phyloP scores from a whole-genome alignment of 1,284 basidiomycete genomes.

The Marasmius fiardii region DNA sequence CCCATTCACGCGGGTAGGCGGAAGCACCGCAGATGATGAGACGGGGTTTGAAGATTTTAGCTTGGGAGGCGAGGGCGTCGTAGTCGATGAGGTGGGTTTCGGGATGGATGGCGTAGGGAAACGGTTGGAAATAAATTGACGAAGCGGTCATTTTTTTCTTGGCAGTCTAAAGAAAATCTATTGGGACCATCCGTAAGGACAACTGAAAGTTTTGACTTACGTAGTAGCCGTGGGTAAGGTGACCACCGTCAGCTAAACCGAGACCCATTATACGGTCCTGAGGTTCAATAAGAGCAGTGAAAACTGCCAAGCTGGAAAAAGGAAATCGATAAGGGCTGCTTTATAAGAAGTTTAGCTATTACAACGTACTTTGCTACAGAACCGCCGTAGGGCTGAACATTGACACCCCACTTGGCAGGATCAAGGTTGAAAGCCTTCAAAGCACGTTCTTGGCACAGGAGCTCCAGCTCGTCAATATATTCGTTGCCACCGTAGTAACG shows the following conservation, averaged over 20 bases:
- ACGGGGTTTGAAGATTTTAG: constrained; percentile 95
- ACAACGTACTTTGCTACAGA: constrained; percentile 76
- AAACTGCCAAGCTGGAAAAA: constrained; percentile 83
- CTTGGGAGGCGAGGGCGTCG: constrained; percentile 78
- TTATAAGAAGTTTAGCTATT: too few relatives aligned
- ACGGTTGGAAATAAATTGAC: constrained; percentile 99
- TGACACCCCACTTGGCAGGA: constrained; percentile 93
- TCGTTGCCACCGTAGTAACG: constrained; percentile 99
- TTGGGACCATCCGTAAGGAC: constrained; percentile 23
- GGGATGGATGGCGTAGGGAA: constrained; percentile 91
- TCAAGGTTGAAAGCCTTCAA: constrained; percentile 97
- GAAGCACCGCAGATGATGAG: constrained; percentile 98
- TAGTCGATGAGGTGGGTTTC: constrained; percentile 93
- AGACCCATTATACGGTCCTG: constrained; percentile 99
- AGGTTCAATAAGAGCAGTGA: constrained; percentile 95
- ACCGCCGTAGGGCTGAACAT: constrained; percentile 99
- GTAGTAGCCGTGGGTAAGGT: constrained; percentile 98
- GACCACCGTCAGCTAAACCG: constrained; percentile 96
- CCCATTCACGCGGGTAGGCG: constrained; percentile 99
- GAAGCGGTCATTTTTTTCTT: constrained; percentile 99
- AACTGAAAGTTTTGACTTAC: constrained; percentile 37
- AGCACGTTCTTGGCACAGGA: constrained; percentile 93
- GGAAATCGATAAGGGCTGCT: too few relatives aligned
- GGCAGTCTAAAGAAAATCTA: constrained; percentile 65
- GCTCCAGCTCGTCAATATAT: constrained; percentile 95